Evolutionary conservation across 345 rosid genomes (phyloP), one percentile per base, ranked within the genome.

Genomic region (Corchorus capsularis): DNA sequence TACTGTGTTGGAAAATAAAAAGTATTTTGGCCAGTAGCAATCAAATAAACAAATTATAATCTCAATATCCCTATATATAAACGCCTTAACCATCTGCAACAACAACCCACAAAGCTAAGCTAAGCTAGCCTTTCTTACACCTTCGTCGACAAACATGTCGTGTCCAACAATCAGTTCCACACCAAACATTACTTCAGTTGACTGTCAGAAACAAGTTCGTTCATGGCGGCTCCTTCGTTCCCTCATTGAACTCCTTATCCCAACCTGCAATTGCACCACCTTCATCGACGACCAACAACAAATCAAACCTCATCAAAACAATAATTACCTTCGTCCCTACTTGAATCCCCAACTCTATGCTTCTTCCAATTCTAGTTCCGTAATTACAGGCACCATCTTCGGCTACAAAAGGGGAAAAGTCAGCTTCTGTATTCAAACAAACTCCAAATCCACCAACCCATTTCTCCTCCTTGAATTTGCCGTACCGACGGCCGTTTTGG

Each of bases 151-250:
- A 47, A 70, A 70, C 78, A 87, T 90, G 89, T 39, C 87, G 46
- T 86, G 79, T 74, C 74, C 83, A 63, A 80, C 70, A 53, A 50
- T 78, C 17, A 83, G 69, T 73, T 83, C 82, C 83, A 52, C 86
- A 71, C 71, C 68, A 73, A 73, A 46, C 71, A 78, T 86, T 54
- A 79, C 92, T 78, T 69, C 91, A 16, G 91, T 90, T 13, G 94
- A 92, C 73, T 92, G 97, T 83, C 87, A 92, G 41, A 92, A 90
- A 78, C 94, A 92, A 75, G 93, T 92, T 75, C 91, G 87, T 5
- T 92, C 94, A 46, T 92, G 94, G 94, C 80, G 90, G 77, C 84
- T 92, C 55, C 86, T 90, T 27, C 90, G 92, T 0, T 87, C 85
- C 43, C 80, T 92, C 39, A 52, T 86, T 5, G 64, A 82, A 72